Conservation (phyloP, 2,329 filamentous ascomycete species). For the Colletotrichum sp. region DNA sequence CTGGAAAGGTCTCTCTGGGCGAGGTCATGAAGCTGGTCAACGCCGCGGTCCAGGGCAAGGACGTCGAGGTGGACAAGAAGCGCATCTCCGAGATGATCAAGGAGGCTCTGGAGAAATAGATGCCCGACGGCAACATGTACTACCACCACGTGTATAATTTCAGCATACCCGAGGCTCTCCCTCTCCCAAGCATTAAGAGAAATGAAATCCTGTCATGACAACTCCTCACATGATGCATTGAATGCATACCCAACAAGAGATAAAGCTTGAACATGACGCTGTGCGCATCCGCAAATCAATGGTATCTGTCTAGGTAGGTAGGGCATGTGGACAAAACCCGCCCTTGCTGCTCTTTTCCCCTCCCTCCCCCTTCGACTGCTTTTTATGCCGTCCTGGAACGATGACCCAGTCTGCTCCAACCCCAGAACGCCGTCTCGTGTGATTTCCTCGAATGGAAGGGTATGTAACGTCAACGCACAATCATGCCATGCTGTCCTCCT, state of each 20-base stretch:
- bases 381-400: not conserved
- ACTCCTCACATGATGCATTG: not conserved
- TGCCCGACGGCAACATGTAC: not conserved
- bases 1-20: slow-evolving; percentile 59
- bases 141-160: not conserved
- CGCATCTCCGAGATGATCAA: slow-evolving; percentile 67
- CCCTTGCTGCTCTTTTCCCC: not conserved
- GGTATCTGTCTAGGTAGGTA: slow-evolving; percentile 15
- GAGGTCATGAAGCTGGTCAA: slow-evolving; percentile 68
- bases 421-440: slow-evolving; percentile 1
- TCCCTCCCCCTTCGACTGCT: not conserved
- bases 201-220: not conserved
- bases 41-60: slow-evolving; percentile 63
- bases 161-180: not conserved
- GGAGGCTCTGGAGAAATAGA: slow-evolving; percentile 35
- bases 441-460: not conserved
- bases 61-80: slow-evolving; percentile 69
- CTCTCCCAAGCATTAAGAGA: not conserved
- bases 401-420: not conserved
- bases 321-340: not conserved
- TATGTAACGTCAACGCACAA: not conserved
- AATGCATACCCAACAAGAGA: not conserved
- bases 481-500: slow-evolving; percentile 49
- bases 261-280: not conserved
- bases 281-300: slow-evolving; percentile 8